Percentiles rank a stretch among this genome's conserved stretches.
These are phyloP conservation scores for Podila horticola DNA, from an alignment of 192 early-diverging fungal species.

Conservation along the genomic window DNA sequence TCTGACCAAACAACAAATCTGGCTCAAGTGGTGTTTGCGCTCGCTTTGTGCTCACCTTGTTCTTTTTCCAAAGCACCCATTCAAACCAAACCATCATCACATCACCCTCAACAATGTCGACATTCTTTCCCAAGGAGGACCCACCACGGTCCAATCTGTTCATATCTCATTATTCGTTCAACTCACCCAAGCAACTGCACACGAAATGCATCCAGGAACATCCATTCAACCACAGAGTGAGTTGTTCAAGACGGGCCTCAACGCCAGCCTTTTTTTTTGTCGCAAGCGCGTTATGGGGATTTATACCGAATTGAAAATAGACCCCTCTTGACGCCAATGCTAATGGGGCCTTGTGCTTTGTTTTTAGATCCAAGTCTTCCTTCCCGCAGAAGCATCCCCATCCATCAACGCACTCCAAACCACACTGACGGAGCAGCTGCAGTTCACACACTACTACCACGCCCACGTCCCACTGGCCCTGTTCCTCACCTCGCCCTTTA, in stretches of 20 bases:
- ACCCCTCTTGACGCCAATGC: background rate
- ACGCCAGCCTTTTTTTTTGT: background rate
- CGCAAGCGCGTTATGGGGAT: conserved; percentile 10
- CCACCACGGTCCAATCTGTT: conserved; percentile 36
- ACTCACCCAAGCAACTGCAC: conserved; percentile 42
- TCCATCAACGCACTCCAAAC: background rate
- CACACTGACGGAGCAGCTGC: conserved; percentile 7
- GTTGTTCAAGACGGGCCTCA: conserved; percentile 4
- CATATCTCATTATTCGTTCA: conserved; percentile 46
- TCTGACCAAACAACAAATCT: too few species aligned
- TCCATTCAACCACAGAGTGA: conserved; percentile 52
- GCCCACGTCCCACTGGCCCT: conserved; percentile 28
- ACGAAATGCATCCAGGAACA: conserved; percentile 29
- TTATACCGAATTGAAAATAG: background rate
- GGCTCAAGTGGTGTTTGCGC: too few species aligned
- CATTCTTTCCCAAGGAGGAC: conserved; percentile 35
- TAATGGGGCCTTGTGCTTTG: background rate
- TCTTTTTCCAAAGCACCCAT: background rate
- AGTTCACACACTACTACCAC: conserved; percentile 19
- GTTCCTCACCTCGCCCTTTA: conserved; percentile 27
- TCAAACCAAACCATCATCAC: background rate
- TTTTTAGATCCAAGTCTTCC: conserved; percentile 33
- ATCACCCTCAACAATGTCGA: conserved; percentile 18
- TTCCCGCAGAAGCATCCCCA: conserved; percentile 8
- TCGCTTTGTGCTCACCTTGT: background rate